Conservation (phyloP, 352 stramenopile genomes). For the Phytophthora pistaciae region DNA sequence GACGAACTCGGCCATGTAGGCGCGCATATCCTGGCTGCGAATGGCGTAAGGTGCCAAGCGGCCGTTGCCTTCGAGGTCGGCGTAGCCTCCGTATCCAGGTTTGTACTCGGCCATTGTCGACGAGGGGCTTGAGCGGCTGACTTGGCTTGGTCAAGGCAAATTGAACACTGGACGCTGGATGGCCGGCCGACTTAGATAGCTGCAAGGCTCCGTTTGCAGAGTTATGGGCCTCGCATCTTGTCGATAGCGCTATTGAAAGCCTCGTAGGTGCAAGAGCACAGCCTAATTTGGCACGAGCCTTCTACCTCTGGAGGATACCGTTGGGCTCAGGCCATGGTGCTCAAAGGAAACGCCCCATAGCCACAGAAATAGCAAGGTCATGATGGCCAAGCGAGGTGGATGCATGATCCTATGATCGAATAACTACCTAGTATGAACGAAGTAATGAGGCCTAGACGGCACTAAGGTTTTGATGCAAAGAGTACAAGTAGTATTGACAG, state of each 20-base stretch:
- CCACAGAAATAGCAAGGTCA: neutral
- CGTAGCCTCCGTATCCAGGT: slow-evolving; percentile 32
- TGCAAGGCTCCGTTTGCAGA: neutral
- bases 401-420: no score
- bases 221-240: slow-evolving; percentile 25
- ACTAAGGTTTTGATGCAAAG: slow-evolving; percentile 2
- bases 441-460: no score
- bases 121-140: slow-evolving; percentile 19
- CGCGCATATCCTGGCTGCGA: slow-evolving; percentile 22
- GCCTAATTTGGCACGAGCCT: slow-evolving; percentile 6
- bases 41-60: slow-evolving; percentile 19
- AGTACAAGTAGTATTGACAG: slow-evolving; percentile 23
- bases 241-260: slow-evolving; percentile 22
- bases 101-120: slow-evolving; percentile 38
- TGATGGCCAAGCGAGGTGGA: no score
- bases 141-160: slow-evolving; percentile 26
- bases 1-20: slow-evolving; percentile 55
- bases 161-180: slow-evolving; percentile 26
- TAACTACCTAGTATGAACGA: no score
- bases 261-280: neutral
- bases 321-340: slow-evolving; percentile 9
- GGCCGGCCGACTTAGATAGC: slow-evolving; percentile 8
- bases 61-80: slow-evolving; percentile 25
- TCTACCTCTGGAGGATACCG: neutral
- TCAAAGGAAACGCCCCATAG: neutral